A percentile compares a stretch with the other conserved stretches of the same genome.
Evolutionary conservation across 306 rosid species (phyloP).

Genomic region (Heteromeles arbutifolia): DNA sequence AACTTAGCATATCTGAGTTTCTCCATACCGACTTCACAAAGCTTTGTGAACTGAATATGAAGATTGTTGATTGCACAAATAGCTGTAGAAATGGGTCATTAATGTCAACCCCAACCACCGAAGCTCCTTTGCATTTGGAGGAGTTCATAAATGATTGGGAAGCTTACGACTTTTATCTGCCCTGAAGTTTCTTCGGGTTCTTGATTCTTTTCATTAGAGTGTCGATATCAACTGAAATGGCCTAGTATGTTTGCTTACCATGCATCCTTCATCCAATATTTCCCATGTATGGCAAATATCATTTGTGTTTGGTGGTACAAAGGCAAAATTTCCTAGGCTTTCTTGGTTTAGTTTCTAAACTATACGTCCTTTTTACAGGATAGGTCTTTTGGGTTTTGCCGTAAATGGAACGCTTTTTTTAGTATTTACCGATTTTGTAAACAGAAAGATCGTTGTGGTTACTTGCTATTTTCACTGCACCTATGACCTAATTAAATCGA

Average conservation of each 20-base stretch:
- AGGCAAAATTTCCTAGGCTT: background rate
- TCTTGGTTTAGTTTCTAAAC: background rate
- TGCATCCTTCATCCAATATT: background rate
- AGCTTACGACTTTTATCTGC: background rate
- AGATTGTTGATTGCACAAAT: background rate
- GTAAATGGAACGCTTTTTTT: no score
- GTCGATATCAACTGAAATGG: background rate
- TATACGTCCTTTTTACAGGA: background rate
- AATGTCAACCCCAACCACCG: background rate
- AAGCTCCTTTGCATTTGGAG: background rate
- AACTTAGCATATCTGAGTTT: constrained; percentile 15
- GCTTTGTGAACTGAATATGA: background rate
- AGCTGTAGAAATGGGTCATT: background rate
- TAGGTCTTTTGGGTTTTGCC: background rate
- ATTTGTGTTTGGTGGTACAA: background rate
- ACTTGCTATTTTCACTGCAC: background rate
- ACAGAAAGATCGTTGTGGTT: background rate
- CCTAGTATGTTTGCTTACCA: background rate
- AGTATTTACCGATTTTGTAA: background rate
- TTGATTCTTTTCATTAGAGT: background rate
- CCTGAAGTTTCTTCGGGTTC: background rate
- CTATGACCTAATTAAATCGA: background rate
- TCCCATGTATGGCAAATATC: background rate
- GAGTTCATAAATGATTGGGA: background rate
- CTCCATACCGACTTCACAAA: constrained; percentile 15